phyloP scores from a whole-genome alignment of 768 basidiomycete genomes.

The Nevesoporus exiguus region DNA sequence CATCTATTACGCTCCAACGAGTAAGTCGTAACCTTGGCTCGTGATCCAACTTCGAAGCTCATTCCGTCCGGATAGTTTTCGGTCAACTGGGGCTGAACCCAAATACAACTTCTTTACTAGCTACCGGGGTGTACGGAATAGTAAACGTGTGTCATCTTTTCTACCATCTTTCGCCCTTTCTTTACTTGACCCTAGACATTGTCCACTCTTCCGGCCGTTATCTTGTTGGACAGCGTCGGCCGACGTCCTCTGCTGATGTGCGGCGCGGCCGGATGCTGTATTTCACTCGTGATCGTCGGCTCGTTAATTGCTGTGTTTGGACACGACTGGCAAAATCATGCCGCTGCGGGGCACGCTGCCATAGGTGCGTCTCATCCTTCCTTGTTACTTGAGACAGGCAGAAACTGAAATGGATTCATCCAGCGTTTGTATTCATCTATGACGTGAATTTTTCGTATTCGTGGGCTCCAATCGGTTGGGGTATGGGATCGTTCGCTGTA shows the following conservation, averaged over 20 bases:
- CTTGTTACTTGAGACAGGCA: slow-evolving; percentile 7
- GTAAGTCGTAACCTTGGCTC: slow-evolving; percentile 7
- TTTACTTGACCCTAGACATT: slow-evolving; percentile 24
- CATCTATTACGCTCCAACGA: slow-evolving; percentile 27
- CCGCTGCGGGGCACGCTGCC: slow-evolving; percentile 23
- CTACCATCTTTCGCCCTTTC: background rate
- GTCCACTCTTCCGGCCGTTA: slow-evolving; percentile 35
- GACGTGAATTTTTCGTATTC: slow-evolving; percentile 35
- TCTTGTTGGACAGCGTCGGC: slow-evolving; percentile 38
- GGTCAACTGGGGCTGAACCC: slow-evolving; percentile 39
- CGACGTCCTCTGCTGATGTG: slow-evolving; percentile 39
- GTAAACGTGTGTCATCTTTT: slow-evolving; percentile 22
- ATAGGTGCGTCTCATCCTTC: slow-evolving; percentile 26
- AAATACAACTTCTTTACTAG: slow-evolving; percentile 39
- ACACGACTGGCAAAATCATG: slow-evolving; percentile 29
- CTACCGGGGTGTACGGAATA: slow-evolving; percentile 41
- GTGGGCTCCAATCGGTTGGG: slow-evolving; percentile 32
- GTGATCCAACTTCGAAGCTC: background rate
- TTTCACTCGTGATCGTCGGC: slow-evolving; percentile 29
- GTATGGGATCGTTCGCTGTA: slow-evolving; percentile 10
- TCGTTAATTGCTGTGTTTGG: slow-evolving; percentile 28
- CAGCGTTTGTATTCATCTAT: slow-evolving; percentile 40
- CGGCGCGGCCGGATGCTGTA: slow-evolving; percentile 35
- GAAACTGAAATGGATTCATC: slow-evolving; percentile 7
- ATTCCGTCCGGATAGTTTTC: slow-evolving; percentile 34